Conservation (phyloP, 805 yeast genomes). For the Metschnikowia santaceciliae region DNA sequence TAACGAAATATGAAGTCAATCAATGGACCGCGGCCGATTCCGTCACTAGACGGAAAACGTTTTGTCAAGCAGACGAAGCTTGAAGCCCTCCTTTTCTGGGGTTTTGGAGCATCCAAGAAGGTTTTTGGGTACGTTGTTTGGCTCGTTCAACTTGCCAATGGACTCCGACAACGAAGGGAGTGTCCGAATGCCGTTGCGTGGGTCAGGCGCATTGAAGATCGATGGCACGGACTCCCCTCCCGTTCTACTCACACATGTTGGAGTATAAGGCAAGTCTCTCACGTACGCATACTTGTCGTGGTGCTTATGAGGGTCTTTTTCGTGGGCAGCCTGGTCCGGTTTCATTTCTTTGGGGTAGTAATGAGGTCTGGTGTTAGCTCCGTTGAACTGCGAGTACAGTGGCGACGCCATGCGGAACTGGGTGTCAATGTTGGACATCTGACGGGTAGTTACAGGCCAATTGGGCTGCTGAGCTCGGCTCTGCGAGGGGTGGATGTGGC, state of each 20-base stretch:
- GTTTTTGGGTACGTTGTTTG: not conserved
- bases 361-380: not conserved
- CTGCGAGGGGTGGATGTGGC: not conserved
- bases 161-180: conserved; percentile 4
- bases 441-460: not conserved
- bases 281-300: not conserved
- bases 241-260: not conserved
- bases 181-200: not conserved
- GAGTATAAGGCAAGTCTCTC: not conserved
- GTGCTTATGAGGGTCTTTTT: not conserved
- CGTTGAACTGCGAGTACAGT: not conserved
- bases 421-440: not conserved
- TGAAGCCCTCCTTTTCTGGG: conserved; percentile 1
- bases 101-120: conserved; percentile 2
- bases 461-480: not conserved
- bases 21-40: not conserved
- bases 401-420: not conserved
- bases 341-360: not conserved
- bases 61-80: conserved; percentile 5
- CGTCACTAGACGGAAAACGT: not conserved
- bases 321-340: not conserved
- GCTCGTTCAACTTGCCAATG: not conserved
- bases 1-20: no score
- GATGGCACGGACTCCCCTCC: not conserved
- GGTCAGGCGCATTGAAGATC: not conserved